Percentiles rank a stretch among this genome's conserved stretches.
Conservation (phyloP, 2,329 filamentous ascomycete species). For the Calonectria leucothoes region DNA sequence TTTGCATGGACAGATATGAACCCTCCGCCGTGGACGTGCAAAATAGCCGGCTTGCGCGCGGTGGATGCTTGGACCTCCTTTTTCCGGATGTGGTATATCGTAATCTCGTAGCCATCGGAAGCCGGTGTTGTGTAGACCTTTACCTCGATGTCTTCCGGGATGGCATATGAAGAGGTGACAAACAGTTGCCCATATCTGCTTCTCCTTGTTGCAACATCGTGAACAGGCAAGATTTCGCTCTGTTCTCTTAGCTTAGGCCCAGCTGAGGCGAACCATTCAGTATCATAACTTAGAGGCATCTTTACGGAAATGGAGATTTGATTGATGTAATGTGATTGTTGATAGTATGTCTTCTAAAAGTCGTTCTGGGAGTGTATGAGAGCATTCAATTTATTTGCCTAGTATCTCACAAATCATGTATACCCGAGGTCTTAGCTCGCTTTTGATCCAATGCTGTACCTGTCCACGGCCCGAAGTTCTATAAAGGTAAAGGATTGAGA, state of each 20-base stretch:
- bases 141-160: background rate
- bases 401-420: no score
- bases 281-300: background rate
- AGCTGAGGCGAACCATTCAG: background rate
- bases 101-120: slow-evolving; percentile 2
- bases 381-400: background rate
- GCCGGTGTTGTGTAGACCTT: background rate
- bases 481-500: no score
- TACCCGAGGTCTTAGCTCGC: no score
- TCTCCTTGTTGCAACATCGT: background rate
- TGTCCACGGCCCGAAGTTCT: no score
- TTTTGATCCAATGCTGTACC: no score
- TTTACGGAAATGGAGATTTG: background rate
- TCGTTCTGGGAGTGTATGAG: background rate
- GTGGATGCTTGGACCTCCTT: background rate
- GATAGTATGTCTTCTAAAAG: background rate
- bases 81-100: background rate
- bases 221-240: background rate
- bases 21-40: slow-evolving; percentile 5
- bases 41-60: background rate
- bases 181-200: background rate
- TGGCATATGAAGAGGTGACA: background rate
- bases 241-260: background rate
- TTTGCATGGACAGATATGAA: background rate
- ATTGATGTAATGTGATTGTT: background rate